Base-by-base conservation (phyloP, 495 filamentous ascomycete genomes). In the Aspergillus mulundensis region DNA sequence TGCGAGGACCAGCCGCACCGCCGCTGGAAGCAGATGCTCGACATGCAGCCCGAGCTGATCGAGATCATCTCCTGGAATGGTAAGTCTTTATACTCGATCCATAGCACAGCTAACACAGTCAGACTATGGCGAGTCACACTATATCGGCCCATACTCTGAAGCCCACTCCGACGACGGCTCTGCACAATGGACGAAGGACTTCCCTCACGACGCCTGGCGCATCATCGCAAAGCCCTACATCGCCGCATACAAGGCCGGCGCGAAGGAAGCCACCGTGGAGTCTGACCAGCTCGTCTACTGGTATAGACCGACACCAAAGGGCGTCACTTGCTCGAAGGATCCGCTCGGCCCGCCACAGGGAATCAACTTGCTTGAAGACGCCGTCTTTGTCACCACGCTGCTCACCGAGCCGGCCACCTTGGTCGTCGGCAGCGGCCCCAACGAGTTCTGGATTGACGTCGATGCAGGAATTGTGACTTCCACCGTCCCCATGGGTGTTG, bases 31-130 rank as follows among this genome's bases (percentile, higher is more conserved):
- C 69, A 83, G 53, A 73, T 85, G 43, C 62, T 84, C 1, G 42
- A 59, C 0, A 50, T 78, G 14, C 59, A 72, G 20, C 81, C 82
- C 1, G 59, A 68, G 12, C 75, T 81, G 52, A 60, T 86, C 36
- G 79, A 86, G 61, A 84, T 86, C 49, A 70, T 87, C 12, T 82
- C 79, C 14, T 87, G 82, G 84, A 87, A 87, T 61, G 70, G 61
- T 61, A 39, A n/a, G 32, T 19, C 40, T 5, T 18, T 14, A 1
- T 38, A 18, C 1, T 2, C 18, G 1, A 50, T 8, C 7, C 6
- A 40, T n/a, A n/a, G 32, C 11, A 19, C 0, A 0, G 12, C 15
- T 43, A 32, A 53, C 36, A 19, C 4, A 10, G 6, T 21, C 12
- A 64, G 61, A 87, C 60, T 86, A 81, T 47, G 83, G 82, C 44